These are phyloP conservation scores for Hypomyces perniciosus DNA, from an alignment of 2,329 filamentous ascomycete genomes.

Conservation along the genomic window DNA sequence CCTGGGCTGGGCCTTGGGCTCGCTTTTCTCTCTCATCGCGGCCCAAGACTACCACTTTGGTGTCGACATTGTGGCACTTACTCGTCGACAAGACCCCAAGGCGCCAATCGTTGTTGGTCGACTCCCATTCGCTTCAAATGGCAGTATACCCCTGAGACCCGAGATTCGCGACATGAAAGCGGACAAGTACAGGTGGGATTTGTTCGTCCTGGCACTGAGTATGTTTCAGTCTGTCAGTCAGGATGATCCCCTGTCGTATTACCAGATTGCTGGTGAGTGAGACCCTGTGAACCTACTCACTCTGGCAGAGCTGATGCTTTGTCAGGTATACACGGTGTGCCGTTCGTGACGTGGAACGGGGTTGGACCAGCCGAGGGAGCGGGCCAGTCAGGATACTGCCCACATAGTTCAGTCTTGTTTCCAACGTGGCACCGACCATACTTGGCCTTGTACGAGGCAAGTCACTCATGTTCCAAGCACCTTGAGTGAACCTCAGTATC, in stretches of 20 bases:
- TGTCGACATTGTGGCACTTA: constrained; percentile 34
- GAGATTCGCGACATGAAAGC: constrained; percentile 63
- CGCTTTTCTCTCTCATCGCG: background rate
- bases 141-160: constrained; percentile 43
- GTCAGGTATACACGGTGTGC: constrained; percentile 73
- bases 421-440: constrained; percentile 82
- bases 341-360: constrained; percentile 50
- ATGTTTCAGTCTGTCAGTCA: constrained; percentile 65
- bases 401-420: constrained; percentile 70
- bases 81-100: constrained; percentile 34
- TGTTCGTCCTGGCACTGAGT: constrained; percentile 70
- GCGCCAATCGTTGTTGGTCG: constrained; percentile 37
- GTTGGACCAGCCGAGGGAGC: constrained; percentile 46
- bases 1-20: background rate
- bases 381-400: constrained; percentile 64
- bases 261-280: constrained; percentile 64
- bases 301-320: background rate
- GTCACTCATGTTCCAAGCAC: background rate
- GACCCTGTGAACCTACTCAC: background rate
- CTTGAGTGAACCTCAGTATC: no score
- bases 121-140: constrained; percentile 34
- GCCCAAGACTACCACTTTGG: constrained; percentile 45
- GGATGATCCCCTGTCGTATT: constrained; percentile 62
- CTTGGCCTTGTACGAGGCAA: constrained; percentile 54
- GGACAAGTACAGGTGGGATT: constrained; percentile 63